Conservation (phyloP, 352 stramenopile genomes). For the Phytophthora capsici region DNA sequence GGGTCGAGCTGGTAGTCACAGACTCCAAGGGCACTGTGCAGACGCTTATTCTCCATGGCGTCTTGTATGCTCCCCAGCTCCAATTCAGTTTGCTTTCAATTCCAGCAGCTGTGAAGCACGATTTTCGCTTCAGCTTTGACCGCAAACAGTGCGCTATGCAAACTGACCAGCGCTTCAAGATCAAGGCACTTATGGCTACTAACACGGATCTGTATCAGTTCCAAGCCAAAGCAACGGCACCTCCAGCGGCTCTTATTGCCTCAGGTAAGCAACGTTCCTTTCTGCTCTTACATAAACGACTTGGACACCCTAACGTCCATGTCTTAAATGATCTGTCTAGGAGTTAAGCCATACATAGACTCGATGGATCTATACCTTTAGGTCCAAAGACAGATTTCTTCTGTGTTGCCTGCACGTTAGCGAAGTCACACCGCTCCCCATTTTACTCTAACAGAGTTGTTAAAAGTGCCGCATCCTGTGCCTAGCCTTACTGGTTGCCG, state of each 20-base stretch:
- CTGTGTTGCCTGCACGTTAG: no score
- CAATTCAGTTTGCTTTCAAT: no score
- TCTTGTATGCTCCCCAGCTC: no score
- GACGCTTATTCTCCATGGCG: background rate
- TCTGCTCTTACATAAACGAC: slow-evolving; percentile 8
- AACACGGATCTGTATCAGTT: slow-evolving; percentile 22
- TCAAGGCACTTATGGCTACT: slow-evolving; percentile 7
- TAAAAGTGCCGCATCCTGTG: background rate
- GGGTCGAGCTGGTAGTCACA: slow-evolving; percentile 19
- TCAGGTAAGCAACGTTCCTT: slow-evolving; percentile 9
- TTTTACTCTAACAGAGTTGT: no score
- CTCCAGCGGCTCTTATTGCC: slow-evolving; percentile 11
- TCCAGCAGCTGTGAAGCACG: background rate
- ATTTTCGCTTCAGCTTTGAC: slow-evolving; percentile 17
- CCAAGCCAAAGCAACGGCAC: slow-evolving; percentile 3
- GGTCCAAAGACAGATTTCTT: no score
- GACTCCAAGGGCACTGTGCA: slow-evolving; percentile 25
- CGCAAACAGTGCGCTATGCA: slow-evolving; percentile 8
- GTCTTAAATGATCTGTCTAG: slow-evolving; percentile 8
- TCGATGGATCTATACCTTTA: background rate
- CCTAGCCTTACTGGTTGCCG: slow-evolving; percentile 18
- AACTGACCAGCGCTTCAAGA: slow-evolving; percentile 22
- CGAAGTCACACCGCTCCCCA: no score
- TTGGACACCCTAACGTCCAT: slow-evolving; percentile 10
- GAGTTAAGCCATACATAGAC: slow-evolving; percentile 4